A percentile compares a stretch with the other conserved stretches of the same genome.
These are phyloP conservation scores for Xenoacremonium recifei DNA, from an alignment of 2,329 filamentous ascomycete genomes.

Conservation along the genomic window DNA sequence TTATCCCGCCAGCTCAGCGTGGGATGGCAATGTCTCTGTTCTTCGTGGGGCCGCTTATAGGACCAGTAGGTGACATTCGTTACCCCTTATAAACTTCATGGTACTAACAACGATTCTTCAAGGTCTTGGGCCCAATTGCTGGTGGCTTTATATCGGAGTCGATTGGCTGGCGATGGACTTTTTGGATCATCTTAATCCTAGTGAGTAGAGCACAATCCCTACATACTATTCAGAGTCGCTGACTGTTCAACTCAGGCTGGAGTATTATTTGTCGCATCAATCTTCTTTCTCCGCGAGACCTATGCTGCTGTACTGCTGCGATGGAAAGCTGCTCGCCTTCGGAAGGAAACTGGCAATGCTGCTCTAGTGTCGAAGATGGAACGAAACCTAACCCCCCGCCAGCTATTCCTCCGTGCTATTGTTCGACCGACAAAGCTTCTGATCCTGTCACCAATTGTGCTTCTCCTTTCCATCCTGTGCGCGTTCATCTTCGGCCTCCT, in stretches of 20 bases:
- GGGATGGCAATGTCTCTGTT: slow-evolving; percentile 64
- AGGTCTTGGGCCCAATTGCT: slow-evolving; percentile 22
- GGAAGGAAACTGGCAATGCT: slow-evolving; percentile 5
- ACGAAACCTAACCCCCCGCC: slow-evolving; percentile 10
- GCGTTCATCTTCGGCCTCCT: slow-evolving; percentile 34
- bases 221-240: neutral
- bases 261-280: neutral
- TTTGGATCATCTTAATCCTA: slow-evolving; percentile 47
- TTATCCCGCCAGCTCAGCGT: slow-evolving; percentile 55
- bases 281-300: slow-evolving; percentile 27
- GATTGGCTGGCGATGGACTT: slow-evolving; percentile 49
- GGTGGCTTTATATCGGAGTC: slow-evolving; percentile 44
- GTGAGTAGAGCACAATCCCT: slow-evolving; percentile 4
- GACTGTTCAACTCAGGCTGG: neutral
- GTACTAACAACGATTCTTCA: slow-evolving; percentile 1
- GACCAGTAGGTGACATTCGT: slow-evolving; percentile 39
- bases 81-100: neutral
- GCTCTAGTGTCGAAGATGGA: slow-evolving; percentile 6
- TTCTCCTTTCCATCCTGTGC: slow-evolving; percentile 38
- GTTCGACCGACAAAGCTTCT: slow-evolving; percentile 46
- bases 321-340: neutral
- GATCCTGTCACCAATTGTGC: slow-evolving; percentile 52
- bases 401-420: slow-evolving; percentile 29
- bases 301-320: slow-evolving; percentile 1
- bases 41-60: slow-evolving; percentile 57